Percentiles rank a stretch among this genome's conserved stretches.
Evolutionary conservation across 495 filamentous ascomycete genomes (phyloP).

Genomic region (Lasiosphaeris hirsuta): DNA sequence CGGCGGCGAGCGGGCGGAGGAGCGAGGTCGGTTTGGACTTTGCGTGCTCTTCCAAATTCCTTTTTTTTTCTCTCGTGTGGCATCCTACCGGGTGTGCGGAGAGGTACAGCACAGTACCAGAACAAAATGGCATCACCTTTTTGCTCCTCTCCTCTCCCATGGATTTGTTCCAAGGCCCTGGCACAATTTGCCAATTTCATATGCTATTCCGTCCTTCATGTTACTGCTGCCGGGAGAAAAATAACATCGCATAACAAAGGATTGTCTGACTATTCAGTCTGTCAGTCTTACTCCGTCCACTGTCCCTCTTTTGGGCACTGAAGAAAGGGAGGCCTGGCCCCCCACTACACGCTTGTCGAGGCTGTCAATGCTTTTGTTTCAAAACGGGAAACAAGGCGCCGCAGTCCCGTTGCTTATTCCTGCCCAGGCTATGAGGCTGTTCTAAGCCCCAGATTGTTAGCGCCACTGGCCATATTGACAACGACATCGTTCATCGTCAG

Average conservation of each 20-base stretch:
- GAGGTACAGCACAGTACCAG: no score
- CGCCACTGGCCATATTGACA: neutral
- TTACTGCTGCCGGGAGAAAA: no score
- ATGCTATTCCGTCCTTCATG: no score
- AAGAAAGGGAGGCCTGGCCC: neutral
- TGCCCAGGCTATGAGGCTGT: constrained; percentile 5
- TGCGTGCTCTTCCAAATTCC: neutral
- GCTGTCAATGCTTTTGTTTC: constrained; percentile 12
- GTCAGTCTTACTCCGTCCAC: neutral
- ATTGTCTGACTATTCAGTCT: neutral
- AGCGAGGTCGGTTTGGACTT: neutral
- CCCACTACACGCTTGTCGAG: neutral
- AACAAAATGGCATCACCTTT: no score
- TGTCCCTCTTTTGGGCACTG: neutral
- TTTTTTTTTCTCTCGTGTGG: neutral
- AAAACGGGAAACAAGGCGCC: constrained; percentile 1
- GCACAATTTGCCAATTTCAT: no score
- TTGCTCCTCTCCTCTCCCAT: neutral
- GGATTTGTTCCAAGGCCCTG: neutral
- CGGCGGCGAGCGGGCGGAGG: neutral
- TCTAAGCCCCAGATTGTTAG: neutral
- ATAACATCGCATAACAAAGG: no score
- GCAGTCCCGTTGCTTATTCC: constrained; percentile 7
- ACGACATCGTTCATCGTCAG: neutral
- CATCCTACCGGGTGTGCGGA: no score